Base-by-base conservation (phyloP, 768 basidiomycete species). In the Tephrocybe rancida region DNA sequence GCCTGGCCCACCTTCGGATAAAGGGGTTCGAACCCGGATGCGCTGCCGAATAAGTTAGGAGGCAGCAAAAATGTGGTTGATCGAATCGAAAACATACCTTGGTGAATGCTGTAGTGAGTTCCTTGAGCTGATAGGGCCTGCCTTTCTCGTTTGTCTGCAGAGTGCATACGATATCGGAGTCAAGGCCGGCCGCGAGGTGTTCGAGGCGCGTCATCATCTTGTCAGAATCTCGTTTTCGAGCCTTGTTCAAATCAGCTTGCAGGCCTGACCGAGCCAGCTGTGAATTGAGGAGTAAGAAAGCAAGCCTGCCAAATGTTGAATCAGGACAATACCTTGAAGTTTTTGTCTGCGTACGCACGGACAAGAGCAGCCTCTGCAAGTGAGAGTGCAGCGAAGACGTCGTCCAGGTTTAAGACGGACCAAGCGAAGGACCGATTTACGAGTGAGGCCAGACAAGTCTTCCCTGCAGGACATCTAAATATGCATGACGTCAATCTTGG, bases 101-200 rank as follows among this genome's bases (percentile, higher is more conserved):
- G 5, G 56, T 57, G 38, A 62, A 57, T 8, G 58, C 61, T 5
- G 50, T 58, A 32, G 56, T 32, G 41, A 60, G 52, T 35, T 60
- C 58, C 26, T 57, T 60, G 9, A 57, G 44, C 27, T 45, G 55
- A 13, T 57, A 51, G 6, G 53, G 48, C 32, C 30, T 54, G 16
- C 53, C 52, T 26, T 32, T 6, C 27, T 55, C 46, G 44, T 55
- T 55, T 10, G 10, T 44, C 19, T 55, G 54, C 9, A 59, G 58
- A 24, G 22, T 49, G 16, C 44, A 48, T 13, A 55, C 22, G 32
- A 59, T 44, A 11, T 48, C 45, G 3, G 57, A 47, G 41, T 50
- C 48, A 14, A 43, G 32, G 21, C 24, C 44, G 6, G 39, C 51
- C 18, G 42, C 27, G 14, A 55, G 43, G 3, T 14, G 41, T 6